phyloP scores from a whole-genome alignment of 306 rosid species.

The Prunus davidiana region DNA sequence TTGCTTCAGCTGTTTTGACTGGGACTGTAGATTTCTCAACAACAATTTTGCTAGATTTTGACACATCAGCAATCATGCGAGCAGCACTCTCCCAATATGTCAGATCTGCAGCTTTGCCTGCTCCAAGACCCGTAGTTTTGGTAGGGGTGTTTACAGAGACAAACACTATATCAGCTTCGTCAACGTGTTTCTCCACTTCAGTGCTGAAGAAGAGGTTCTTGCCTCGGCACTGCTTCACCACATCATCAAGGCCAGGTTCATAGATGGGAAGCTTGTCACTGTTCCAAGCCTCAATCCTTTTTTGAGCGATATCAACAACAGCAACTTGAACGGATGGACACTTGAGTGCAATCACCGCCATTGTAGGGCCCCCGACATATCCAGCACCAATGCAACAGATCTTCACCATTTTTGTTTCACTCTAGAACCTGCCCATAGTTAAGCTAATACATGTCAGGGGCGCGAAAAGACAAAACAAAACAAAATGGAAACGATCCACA shows the following conservation, averaged over 20 bases:
- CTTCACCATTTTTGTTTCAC: conserved; percentile 78
- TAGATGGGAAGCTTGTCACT: conserved; percentile 94
- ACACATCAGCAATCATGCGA: conserved; percentile 92
- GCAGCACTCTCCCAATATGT: conserved; percentile 98
- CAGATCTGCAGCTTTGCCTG: conserved; percentile 93
- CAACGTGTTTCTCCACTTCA: conserved; percentile 81
- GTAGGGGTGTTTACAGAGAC: conserved; percentile 96
- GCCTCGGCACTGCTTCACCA: conserved; percentile 78
- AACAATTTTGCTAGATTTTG: conserved; percentile 84
- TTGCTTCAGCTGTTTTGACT: conserved; percentile 95
- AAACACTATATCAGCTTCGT: conserved; percentile 86
- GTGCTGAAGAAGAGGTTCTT: conserved; percentile 96
- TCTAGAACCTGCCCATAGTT: conserved; percentile 38
- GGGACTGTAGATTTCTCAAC: conserved; percentile 98
- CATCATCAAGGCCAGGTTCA: conserved; percentile 89
- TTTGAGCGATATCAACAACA: conserved; percentile 81
- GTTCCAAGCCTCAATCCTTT: conserved; percentile 92
- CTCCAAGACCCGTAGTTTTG: conserved; percentile 87
- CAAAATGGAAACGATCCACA: conserved; percentile 7
- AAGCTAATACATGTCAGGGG: conserved; percentile 25
- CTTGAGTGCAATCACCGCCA: conserved; percentile 96
- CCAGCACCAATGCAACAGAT: conserved; percentile 99
- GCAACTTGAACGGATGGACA: conserved; percentile 84
- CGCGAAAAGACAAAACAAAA: background rate
- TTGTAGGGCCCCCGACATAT: conserved; percentile 98